Conservation (phyloP, 345 rosid species). For the Eucalyptus microcorys region DNA sequence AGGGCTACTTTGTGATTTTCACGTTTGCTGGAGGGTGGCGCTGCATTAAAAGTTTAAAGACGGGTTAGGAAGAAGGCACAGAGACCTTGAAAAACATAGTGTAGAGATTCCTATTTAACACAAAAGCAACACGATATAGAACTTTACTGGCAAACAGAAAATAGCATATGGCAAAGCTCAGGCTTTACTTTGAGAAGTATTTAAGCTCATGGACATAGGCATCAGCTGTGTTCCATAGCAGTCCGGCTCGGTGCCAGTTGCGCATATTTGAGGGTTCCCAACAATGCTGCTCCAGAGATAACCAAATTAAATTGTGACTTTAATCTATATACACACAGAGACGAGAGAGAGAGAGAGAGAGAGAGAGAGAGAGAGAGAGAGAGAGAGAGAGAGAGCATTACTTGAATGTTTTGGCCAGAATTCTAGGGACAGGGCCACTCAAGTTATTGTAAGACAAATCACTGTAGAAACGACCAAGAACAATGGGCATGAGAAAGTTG, state of each 20-base stretch:
- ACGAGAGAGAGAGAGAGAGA: background rate
- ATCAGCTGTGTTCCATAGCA: slow-evolving; percentile 71
- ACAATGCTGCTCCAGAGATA: slow-evolving; percentile 42
- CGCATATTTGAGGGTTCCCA: slow-evolving; percentile 85
- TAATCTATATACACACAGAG: background rate
- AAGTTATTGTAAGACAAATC: slow-evolving; percentile 93
- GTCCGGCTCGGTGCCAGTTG: slow-evolving; percentile 84
- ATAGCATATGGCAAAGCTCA: background rate
- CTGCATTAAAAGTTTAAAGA: slow-evolving; percentile 12
- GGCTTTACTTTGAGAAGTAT: slow-evolving; percentile 47
- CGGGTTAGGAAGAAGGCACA: background rate
- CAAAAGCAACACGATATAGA: background rate
- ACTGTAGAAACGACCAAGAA: slow-evolving; percentile 22
- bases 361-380: no score
- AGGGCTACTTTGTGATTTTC: slow-evolving; percentile 62
- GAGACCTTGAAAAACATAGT: background rate
- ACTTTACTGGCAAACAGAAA: background rate
- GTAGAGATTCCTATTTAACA: background rate
- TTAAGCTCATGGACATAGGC: slow-evolving; percentile 98
- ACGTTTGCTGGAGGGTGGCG: slow-evolving; percentile 16
- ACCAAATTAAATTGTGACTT: background rate
- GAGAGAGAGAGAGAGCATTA: slow-evolving; percentile 11
- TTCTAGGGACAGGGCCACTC: slow-evolving; percentile 78
- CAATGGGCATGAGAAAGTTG: background rate
- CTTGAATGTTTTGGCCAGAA: slow-evolving; percentile 90